Conservation (phyloP, 441 rosid species). For the Melianthus villosus region DNA sequence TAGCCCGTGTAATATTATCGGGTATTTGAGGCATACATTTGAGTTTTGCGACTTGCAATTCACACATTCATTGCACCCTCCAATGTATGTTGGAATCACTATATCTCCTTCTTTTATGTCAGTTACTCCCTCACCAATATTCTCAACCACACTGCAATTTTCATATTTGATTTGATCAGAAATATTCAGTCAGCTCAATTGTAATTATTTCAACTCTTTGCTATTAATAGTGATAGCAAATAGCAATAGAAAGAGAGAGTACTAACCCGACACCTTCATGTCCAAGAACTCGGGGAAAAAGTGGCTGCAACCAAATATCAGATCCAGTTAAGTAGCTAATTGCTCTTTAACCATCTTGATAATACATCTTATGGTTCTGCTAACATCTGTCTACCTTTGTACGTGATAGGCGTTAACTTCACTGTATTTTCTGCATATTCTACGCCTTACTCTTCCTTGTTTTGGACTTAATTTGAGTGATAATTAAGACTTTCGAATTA, state of each 20-base stretch:
- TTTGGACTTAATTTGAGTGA: no score
- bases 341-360: no score
- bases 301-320: no score
- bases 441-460: no score
- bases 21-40: slow-evolving; percentile 23
- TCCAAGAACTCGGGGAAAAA: slow-evolving; percentile 29
- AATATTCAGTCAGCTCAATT: neutral
- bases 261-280: slow-evolving; percentile 37
- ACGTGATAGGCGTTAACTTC: no score
- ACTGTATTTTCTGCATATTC: no score
- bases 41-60: slow-evolving; percentile 15
- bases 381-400: no score
- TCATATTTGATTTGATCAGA: neutral
- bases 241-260: neutral
- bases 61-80: slow-evolving; percentile 26
- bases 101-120: slow-evolving; percentile 21
- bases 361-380: no score
- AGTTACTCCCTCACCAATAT: slow-evolving; percentile 17
- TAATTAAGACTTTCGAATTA: no score
- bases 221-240: neutral
- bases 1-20: slow-evolving; percentile 5
- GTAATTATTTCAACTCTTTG: neutral
- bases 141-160: slow-evolving; percentile 21
- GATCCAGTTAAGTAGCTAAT: no score
- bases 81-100: slow-evolving; percentile 22